Conservation (phyloP, 768 basidiomycete genomes). For the Leccinum barrowsii region DNA sequence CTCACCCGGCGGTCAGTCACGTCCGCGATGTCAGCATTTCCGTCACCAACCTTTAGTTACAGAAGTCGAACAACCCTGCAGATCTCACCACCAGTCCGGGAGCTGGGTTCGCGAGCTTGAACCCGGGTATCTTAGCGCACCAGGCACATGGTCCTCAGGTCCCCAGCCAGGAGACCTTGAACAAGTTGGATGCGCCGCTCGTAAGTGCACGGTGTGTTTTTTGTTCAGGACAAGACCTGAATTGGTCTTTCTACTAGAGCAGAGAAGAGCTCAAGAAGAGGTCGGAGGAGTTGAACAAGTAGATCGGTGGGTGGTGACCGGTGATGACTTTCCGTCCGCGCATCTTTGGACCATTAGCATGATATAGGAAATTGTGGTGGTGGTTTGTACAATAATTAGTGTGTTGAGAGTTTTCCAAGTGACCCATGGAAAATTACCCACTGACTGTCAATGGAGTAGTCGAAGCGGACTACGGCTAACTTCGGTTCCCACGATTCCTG, state of each 20-base stretch:
- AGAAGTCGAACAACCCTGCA: slow-evolving; percentile 62
- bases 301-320: background rate
- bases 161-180: slow-evolving; percentile 42
- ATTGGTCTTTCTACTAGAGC: slow-evolving; percentile 32
- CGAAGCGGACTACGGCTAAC: too few species aligned
- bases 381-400: background rate
- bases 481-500: too few species aligned
- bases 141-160: slow-evolving; percentile 51
- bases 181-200: slow-evolving; percentile 44
- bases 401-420: background rate
- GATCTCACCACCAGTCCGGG: slow-evolving; percentile 39
- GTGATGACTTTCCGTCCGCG: background rate
- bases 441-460: too few species aligned
- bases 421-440: too few species aligned
- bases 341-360: background rate
- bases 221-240: background rate
- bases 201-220: slow-evolving; percentile 15
- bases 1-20: slow-evolving; percentile 56
- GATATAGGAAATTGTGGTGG: too few species aligned
- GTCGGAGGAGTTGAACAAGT: slow-evolving; percentile 46
- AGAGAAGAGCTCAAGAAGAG: slow-evolving; percentile 48
- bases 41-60: background rate
- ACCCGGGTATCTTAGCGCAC: slow-evolving; percentile 42
- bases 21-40: background rate
- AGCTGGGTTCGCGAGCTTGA: slow-evolving; percentile 33